Conservation (phyloP, 139 green algal genomes). For the Chlamydomonas sp. region DNA sequence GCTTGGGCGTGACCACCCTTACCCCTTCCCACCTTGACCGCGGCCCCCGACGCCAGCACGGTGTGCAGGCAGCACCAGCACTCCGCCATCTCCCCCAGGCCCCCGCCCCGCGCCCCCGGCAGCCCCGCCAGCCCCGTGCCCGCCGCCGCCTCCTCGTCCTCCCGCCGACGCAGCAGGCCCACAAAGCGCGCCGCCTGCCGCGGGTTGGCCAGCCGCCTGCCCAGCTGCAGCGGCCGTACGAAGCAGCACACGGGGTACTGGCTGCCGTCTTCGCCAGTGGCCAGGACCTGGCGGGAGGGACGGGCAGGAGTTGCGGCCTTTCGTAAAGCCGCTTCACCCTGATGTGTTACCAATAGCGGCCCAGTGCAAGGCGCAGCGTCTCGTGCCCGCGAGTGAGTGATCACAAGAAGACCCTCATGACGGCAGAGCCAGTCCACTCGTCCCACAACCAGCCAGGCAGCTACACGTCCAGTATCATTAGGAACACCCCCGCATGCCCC, state of each 20-base stretch:
- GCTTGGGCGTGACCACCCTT: background rate
- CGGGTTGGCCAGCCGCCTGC: constrained; percentile 38
- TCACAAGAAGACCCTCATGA: too few relatives aligned
- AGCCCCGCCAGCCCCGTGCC: background rate
- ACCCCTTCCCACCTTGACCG: constrained; percentile 31
- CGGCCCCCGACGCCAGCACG: constrained; percentile 36
- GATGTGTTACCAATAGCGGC: too few relatives aligned
- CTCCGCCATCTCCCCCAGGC: constrained; percentile 13
- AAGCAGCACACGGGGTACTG: constrained; percentile 52
- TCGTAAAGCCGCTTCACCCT: too few relatives aligned
- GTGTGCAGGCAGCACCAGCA: constrained; percentile 53
- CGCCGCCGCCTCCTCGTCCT: constrained; percentile 24
- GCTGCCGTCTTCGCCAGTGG: constrained; percentile 52
- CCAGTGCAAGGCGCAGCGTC: too few relatives aligned
- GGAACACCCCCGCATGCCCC: background rate
- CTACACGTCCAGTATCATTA: too few relatives aligned
- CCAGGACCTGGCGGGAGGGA: constrained; percentile 45
- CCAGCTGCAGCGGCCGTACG: constrained; percentile 57
- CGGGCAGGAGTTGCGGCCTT: too few relatives aligned
- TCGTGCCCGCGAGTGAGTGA: too few relatives aligned
- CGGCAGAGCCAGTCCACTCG: too few relatives aligned
- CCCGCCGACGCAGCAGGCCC: constrained; percentile 42
- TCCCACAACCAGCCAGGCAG: too few relatives aligned
- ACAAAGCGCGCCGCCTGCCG: constrained; percentile 53
- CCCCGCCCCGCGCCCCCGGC: background rate